These are phyloP conservation scores for Clonostachys chloroleuca DNA, from an alignment of 2,329 filamentous ascomycete genomes.

Conservation along the genomic window DNA sequence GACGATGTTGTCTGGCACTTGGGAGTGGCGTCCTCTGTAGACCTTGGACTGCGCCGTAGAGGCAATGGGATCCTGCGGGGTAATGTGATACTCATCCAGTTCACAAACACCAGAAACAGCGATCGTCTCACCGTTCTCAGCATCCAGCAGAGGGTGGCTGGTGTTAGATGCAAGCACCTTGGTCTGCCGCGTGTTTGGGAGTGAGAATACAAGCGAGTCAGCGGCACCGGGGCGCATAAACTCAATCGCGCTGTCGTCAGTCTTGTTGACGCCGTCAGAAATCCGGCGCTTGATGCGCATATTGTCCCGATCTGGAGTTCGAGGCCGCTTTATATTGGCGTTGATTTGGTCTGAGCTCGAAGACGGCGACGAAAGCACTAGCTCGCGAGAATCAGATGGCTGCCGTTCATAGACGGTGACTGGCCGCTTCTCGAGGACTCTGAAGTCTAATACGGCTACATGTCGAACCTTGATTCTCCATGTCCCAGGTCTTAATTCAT, in stretches of 20 bases:
- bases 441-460: conserved; percentile 50
- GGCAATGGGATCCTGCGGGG: conserved; percentile 52
- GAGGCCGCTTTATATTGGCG: conserved; percentile 46
- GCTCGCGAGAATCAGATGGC: not conserved
- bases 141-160: conserved; percentile 46
- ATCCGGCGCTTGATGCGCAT: conserved; percentile 38
- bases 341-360: conserved; percentile 27
- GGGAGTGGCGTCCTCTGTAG: conserved; percentile 49
- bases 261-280: conserved; percentile 18
- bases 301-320: conserved; percentile 35
- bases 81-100: conserved; percentile 48
- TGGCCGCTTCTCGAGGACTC: conserved; percentile 51
- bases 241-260: conserved; percentile 50
- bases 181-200: conserved; percentile 38
- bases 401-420: conserved; percentile 30
- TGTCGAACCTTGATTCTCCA: conserved; percentile 50
- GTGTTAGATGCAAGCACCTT: conserved; percentile 40
- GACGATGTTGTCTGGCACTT: conserved; percentile 47
- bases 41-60: conserved; percentile 50
- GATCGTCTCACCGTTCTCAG: conserved; percentile 43
- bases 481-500: conserved; percentile 46
- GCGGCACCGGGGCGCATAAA: conserved; percentile 41
- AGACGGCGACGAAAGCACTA: conserved; percentile 12
- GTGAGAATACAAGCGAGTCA: conserved; percentile 46
- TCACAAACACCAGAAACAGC: conserved; percentile 44